Evolutionary conservation across 345 rosid genomes (phyloP), one percentile per base, ranked within the genome.

Genomic region (Gossypium longicalyx): DNA sequence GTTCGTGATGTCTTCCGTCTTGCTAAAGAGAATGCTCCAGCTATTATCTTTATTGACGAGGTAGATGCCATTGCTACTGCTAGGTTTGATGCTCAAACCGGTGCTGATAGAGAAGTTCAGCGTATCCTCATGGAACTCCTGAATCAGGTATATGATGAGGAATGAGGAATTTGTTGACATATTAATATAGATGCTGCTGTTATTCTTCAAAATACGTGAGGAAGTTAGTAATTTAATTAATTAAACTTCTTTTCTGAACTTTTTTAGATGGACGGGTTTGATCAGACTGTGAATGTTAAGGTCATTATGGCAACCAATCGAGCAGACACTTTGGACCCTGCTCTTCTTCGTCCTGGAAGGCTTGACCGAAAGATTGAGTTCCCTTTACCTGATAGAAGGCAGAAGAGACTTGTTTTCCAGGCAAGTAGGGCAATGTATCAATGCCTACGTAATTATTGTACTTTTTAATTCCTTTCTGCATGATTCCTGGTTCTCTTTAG

Each of bases 341-440:
- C 98, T 9, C 93, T 94, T 76, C 85, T 94, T 22, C 98, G 98
- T 82, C 98, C 97, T 76, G 98, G 98, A 47, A 85, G 98, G 86
- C 97, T 94, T 56, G 98, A 94, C 70, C 82, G 97, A 27, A 94
- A 94, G 81, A 94, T 94, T 70, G 98, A 94, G 76, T 94, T 91
- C 74, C 98, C 97, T 22, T 83, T 94, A 77, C 97, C 99, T 34
- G 99, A 95, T 79, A 90, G 99, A 81, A 84, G 99, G 69, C 99
- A 95, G 80, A 95, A 95, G 87, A 95, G 99, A 87, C 99, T 91
- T 74, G 99, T 95, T 79, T 95, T 95, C 82, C 99, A 95, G 92
- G 99, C 83, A 77, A 65, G 78, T 62, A 27, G 20, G 22, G 49
- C 12, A n/a, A 3, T 41, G 23, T 41, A 10, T 23, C 25, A 51